Evolutionary conservation across 1,284 basidiomycete genomes (phyloP).

Genomic region (Ceratobasidium sp.): DNA sequence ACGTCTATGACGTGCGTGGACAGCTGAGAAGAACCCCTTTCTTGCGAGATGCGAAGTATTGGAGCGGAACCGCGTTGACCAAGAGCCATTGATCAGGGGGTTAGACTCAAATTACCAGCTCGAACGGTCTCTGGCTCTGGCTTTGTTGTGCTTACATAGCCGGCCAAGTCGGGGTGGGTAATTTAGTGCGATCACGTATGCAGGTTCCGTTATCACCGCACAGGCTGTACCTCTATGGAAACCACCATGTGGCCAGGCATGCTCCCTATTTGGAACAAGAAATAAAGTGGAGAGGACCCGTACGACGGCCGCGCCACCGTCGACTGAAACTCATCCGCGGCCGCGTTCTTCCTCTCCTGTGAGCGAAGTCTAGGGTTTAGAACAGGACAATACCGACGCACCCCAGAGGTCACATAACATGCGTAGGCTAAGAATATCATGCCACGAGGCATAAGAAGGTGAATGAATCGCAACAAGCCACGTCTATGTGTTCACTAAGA

Average conservation of each 20-base stretch:
- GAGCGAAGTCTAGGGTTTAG: no score
- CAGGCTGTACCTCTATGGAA: neutral
- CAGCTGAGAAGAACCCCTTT: neutral
- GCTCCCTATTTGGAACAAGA: neutral
- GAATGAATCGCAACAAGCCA: neutral
- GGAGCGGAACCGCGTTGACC: neutral
- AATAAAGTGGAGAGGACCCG: no score
- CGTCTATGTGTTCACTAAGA: neutral
- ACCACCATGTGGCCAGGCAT: neutral
- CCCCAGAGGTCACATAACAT: neutral
- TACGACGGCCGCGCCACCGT: neutral
- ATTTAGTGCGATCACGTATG: neutral
- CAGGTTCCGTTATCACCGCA: slow-evolving; percentile 1
- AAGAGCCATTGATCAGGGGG: neutral
- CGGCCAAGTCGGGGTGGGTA: neutral
- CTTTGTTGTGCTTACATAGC: neutral
- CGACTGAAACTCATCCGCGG: neutral
- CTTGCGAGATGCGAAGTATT: neutral
- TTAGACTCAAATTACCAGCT: neutral
- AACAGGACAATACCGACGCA: no score
- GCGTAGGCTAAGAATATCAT: neutral
- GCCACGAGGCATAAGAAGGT: no score
- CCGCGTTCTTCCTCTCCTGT: no score
- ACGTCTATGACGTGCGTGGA: neutral
- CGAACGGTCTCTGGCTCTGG: neutral